These are phyloP conservation scores for Sporisorium sorghi DNA, from an alignment of 1,284 basidiomycete species.

Conservation along the genomic window DNA sequence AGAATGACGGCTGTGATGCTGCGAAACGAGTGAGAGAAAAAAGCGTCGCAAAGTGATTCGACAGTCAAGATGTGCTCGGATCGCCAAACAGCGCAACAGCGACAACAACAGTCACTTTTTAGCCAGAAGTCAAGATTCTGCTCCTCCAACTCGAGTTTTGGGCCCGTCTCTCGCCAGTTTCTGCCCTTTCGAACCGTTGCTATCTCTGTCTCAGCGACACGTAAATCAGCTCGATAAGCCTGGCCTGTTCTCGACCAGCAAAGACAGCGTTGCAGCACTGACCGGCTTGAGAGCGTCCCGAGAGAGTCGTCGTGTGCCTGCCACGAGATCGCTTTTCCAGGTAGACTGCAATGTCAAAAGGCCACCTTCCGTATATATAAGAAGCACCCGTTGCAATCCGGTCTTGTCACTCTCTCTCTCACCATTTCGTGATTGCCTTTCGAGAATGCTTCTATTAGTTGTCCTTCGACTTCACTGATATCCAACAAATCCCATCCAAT, in stretches of 20 bases:
- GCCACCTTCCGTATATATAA: not conserved
- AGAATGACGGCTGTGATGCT: not conserved
- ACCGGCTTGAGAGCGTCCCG: not conserved
- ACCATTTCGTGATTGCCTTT: not conserved
- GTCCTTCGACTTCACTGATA: not conserved
- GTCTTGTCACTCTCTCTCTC: no score
- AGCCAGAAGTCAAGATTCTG: not conserved
- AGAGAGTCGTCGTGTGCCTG: not conserved
- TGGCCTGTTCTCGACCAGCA: not conserved
- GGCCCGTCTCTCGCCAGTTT: not conserved
- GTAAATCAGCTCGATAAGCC: not conserved
- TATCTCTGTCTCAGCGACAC: not conserved
- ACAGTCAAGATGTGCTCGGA: not conserved
- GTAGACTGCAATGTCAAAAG: not conserved
- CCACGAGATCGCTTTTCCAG: no score
- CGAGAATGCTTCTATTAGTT: not conserved
- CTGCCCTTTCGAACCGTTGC: not conserved
- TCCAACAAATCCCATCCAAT: no score
- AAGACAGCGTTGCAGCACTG: not conserved
- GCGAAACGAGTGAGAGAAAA: not conserved
- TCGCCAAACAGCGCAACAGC: not conserved
- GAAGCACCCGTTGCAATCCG: not conserved
- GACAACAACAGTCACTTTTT: not conserved
- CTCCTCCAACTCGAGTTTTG: not conserved
- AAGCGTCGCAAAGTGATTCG: conserved; percentile 1